Base-by-base conservation (phyloP, 805 yeast species). In the Candida xiaguanensis region DNA sequence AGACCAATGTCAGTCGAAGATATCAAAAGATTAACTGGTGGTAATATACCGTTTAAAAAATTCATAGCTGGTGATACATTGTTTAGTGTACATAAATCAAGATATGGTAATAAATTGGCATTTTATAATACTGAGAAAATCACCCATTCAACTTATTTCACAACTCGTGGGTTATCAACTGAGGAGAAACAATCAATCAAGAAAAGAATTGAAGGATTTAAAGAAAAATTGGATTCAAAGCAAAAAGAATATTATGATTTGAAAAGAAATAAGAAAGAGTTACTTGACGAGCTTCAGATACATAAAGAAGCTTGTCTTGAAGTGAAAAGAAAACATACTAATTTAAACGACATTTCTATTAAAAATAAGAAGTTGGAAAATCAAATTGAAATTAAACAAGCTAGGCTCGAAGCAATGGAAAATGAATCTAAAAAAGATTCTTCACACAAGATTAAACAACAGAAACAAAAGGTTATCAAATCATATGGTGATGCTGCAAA, bases 31-130 rank as follows among this genome's bases (percentile, higher is more conserved):
- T 57, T 72, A 39, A 70, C 66, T 4, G 61, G 58, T 25, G 78
- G 81, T 2, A 58, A 57, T 6, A 55, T 76, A 1, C 59, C 67
- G 1, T 76, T 86, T 46, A 62, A 61, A 35, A 78, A 75, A 52
- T 78, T 83, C 51, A 70, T 84, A 37, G 77, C 81, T 17, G 87
- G 82, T 0, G 74, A 73, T 40, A 65, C 70, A 2, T 44, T 79
- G 11, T 77, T 75, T 42, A 65, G 67, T 8, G 61, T 85, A 12
- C 61, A 56, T 7, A 66, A 66, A 44, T 89, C 96, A 1, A 58
- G 55, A 13, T 88, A 83, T 59, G 95, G 95, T 18, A 58, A 65
- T 2, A 68, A 61, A 45, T 85, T 80, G 51, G 61, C 71, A 2
- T 67, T 74, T 36, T 53, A 69, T 71, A 40, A 60, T 30, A 56